Evolutionary conservation across 2,329 filamentous ascomycete species (phyloP).

Genomic region (Botrytis deweyae): DNA sequence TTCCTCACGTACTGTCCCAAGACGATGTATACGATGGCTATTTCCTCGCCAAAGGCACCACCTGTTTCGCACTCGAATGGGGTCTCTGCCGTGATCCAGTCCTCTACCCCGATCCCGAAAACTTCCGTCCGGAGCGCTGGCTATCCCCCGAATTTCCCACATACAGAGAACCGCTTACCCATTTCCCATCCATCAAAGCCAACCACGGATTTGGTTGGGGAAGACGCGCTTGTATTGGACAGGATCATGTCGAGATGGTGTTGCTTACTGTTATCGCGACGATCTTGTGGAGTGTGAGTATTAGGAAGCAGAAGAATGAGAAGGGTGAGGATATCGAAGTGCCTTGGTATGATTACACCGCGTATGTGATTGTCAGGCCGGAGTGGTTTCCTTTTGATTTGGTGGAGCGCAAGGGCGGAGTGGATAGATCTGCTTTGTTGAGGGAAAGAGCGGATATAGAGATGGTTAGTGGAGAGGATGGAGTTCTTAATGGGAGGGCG

Average conservation of each 20-base stretch:
- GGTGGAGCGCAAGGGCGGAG: neutral
- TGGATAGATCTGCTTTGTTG: neutral
- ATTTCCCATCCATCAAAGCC: constrained; percentile 40
- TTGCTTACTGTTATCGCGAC: constrained; percentile 15
- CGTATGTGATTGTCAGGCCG: constrained; percentile 16
- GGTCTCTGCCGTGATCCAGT: constrained; percentile 37
- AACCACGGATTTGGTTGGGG: constrained; percentile 53
- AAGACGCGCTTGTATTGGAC: constrained; percentile 50
- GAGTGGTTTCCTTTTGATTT: constrained; percentile 21
- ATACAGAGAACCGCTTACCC: constrained; percentile 46
- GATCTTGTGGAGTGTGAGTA: constrained; percentile 14
- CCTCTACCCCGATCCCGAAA: constrained; percentile 44
- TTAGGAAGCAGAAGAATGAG: constrained; percentile 10
- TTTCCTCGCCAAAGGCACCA: constrained; percentile 33
- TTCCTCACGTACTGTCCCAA: constrained; percentile 53
- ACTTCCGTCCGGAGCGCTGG: constrained; percentile 44
- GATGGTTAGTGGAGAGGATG: constrained; percentile 14
- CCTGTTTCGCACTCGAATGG: constrained; percentile 40
- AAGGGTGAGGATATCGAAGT: constrained; percentile 3
- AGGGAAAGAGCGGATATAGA: constrained; percentile 8
- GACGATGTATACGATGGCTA: constrained; percentile 53
- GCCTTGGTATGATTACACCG: constrained; percentile 17
- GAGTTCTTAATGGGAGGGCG: neutral
- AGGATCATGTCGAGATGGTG: constrained; percentile 46
- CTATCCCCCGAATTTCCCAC: constrained; percentile 27